Evolutionary conservation across 768 basidiomycete species (phyloP), one percentile per base, ranked within the genome.

Genomic region (Psilocybe tampanensis): DNA sequence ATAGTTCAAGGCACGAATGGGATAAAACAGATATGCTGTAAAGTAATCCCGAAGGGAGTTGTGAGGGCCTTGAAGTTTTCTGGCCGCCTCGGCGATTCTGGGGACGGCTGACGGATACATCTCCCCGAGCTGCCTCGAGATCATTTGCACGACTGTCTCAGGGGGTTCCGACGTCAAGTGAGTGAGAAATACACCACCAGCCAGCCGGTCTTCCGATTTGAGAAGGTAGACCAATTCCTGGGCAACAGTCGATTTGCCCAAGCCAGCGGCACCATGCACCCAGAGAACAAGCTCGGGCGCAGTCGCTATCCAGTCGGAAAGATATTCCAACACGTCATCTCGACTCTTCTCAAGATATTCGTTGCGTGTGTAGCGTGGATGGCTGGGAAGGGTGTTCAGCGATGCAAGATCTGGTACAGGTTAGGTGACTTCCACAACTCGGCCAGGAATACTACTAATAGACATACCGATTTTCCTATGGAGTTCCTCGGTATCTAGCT

Each of bases 241-340:
- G n/a, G 52, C 42, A 0, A 53, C 52, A 8, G 52, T 53, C 8
- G 52, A 53, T 53, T 53, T 53, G 3, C 52, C 52, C 1, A 53
- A 26, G n/a, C 52, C 52, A 53, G 52, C 43, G 0, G 42, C n/a
- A 22, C 52, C 52, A 21, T 53, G 24, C 9, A 29, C 4, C 29
- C 29, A 29, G 29, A 29, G 29, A 9, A 29, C 29, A 29, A 5
- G 9, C 9, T 29, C 29, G 5, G 4, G 29, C 5, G 29, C 29
- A 9, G 4, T 29, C 5, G 29, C 29, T 29, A 29, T 29, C 29
- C 29, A 29, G 29, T 29, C 29, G 29, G 29, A 29, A 29, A 29
- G 29, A 29, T 29, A 29, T 29, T 29, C 5, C 9, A 29, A 5
- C 4, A 29, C 29, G 29, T 29, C 29, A 9, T 29, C 29, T 29